Conservation (phyloP, 331 rosid genomes). For the Prunus yedoensis region DNA sequence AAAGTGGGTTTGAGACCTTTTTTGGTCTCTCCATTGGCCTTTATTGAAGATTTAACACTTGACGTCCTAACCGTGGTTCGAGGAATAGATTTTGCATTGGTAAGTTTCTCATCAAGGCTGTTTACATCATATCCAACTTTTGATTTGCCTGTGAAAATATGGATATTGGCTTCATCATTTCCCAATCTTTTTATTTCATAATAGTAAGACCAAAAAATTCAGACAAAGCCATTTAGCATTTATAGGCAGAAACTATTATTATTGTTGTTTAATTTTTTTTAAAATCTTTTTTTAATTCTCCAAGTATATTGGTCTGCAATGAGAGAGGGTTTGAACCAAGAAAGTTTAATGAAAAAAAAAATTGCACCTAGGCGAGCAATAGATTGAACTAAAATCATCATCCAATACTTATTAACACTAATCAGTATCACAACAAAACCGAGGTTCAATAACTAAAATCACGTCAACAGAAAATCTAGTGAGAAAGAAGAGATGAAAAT, state of each 20-base stretch:
- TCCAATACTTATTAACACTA: neutral
- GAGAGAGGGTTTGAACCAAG: neutral
- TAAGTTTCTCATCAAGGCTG: conserved; percentile 1
- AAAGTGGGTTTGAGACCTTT: conserved; percentile 33
- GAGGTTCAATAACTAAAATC: neutral
- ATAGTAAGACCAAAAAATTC: neutral
- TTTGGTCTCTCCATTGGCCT: conserved; percentile 19
- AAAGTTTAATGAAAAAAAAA: neutral
- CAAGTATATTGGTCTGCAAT: neutral
- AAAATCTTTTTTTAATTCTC: neutral
- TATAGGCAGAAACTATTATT: neutral
- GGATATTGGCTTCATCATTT: neutral
- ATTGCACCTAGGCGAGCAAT: neutral
- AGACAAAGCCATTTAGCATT: neutral
- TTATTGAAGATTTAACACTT: conserved; percentile 26
- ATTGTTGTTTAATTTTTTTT: neutral
- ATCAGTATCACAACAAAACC: neutral
- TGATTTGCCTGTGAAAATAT: conserved; percentile 32
- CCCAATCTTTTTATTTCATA: neutral
- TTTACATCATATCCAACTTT: conserved; percentile 16
- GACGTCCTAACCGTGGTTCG: conserved; percentile 31
- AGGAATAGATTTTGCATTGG: conserved; percentile 16
- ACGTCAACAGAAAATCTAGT: neutral
- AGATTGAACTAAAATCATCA: neutral
- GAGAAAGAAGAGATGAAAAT: conserved; percentile 8